Conservation (phyloP, 305 asterid genomes). For the Ajuga reptans region DNA sequence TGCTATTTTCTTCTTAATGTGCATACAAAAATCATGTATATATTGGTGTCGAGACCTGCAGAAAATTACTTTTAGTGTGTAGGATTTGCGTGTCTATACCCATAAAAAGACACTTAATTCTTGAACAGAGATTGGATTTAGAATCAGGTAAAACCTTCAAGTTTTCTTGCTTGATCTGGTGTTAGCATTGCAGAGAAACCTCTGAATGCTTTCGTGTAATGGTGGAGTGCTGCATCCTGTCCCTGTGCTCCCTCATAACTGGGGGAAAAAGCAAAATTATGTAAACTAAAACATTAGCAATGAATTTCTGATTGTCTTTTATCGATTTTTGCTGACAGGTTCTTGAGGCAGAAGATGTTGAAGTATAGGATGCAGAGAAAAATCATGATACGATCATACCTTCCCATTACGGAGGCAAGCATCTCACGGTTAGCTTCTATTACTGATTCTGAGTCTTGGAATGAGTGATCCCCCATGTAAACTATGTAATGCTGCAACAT, state of each 20-base stretch:
- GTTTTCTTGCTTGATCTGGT: slow-evolving; percentile 40
- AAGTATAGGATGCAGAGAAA: neutral
- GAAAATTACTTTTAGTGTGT: neutral
- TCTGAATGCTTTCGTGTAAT: slow-evolving; percentile 50
- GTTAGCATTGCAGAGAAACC: slow-evolving; percentile 66
- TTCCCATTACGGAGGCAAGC: slow-evolving; percentile 47
- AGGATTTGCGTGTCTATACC: neutral
- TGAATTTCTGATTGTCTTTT: neutral
- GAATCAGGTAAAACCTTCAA: slow-evolving; percentile 31
- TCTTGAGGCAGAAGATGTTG: neutral
- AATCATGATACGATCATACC: slow-evolving; percentile 27
- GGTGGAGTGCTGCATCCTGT: slow-evolving; percentile 36
- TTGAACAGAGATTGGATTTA: neutral
- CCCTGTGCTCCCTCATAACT: slow-evolving; percentile 35
- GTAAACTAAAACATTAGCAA: neutral
- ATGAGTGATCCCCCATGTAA: slow-evolving; percentile 52
- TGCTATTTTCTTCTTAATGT: neutral
- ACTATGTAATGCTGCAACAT: slow-evolving; percentile 50
- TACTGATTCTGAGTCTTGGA: slow-evolving; percentile 37
- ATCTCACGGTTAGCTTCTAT: slow-evolving; percentile 38
- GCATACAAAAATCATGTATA: neutral
- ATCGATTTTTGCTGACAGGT: neutral
- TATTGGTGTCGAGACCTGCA: neutral
- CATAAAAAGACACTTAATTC: neutral
- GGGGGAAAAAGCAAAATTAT: slow-evolving; percentile 7